Percentiles rank a stretch among this genome's conserved stretches.
phyloP scores from a whole-genome alignment of 805 yeast genomes.

The Candida boleticola region DNA sequence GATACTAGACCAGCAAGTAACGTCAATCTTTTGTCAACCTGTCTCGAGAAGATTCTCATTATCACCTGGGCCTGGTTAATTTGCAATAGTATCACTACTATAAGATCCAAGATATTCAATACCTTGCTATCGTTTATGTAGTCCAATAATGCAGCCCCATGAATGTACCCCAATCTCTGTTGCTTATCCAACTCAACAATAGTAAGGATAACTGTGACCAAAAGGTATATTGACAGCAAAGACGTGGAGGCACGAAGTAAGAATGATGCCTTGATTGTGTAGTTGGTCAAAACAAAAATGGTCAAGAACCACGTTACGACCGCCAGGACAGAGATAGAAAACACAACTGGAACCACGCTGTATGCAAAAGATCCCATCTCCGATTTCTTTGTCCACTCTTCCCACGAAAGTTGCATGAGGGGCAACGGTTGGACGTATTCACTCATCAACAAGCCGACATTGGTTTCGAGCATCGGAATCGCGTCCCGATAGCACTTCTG shows the following conservation, averaged over 20 bases:
- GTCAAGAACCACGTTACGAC: constrained; percentile 65
- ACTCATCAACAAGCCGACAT: constrained; percentile 30
- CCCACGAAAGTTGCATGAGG: constrained; percentile 49
- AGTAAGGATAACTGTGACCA: constrained; percentile 47
- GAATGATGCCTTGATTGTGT: constrained; percentile 58
- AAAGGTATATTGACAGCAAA: constrained; percentile 54
- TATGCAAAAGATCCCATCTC: constrained; percentile 47
- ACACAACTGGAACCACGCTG: constrained; percentile 60
- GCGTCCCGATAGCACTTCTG: constrained; percentile 31
- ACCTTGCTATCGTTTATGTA: constrained; percentile 42
- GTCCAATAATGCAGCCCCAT: constrained; percentile 44
- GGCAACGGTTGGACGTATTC: constrained; percentile 38
- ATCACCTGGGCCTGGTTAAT: constrained; percentile 70
- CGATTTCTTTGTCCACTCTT: constrained; percentile 28
- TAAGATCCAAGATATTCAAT: constrained; percentile 55
- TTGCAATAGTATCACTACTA: constrained; percentile 57
- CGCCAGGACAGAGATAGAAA: constrained; percentile 61
- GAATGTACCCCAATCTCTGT: constrained; percentile 41
- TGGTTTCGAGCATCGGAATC: constrained; percentile 39
- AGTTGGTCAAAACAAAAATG: constrained; percentile 61
- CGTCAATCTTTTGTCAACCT: constrained; percentile 62
- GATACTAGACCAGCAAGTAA: constrained; percentile 57
- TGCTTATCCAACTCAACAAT: constrained; percentile 47
- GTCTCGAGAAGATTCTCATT: constrained; percentile 65
- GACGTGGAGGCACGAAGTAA: constrained; percentile 49